phyloP scores from a whole-genome alignment of 768 basidiomycete genomes.

The Phylloporus arenicola region DNA sequence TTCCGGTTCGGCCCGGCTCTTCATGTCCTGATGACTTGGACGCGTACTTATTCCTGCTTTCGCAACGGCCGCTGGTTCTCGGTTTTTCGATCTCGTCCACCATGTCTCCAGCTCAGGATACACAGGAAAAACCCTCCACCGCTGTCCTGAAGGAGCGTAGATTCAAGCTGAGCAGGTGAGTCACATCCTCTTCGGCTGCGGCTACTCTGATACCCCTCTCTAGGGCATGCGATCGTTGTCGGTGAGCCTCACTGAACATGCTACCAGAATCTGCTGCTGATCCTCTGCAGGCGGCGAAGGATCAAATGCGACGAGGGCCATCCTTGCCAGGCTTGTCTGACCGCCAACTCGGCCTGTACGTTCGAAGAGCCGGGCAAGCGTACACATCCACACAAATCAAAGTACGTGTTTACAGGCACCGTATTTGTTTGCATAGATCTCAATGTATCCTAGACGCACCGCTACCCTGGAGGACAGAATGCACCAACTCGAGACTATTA shows the following conservation, averaged over 20 bases:
- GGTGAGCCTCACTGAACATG: slow-evolving; percentile 46
- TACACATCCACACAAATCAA: slow-evolving; percentile 83
- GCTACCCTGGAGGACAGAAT: slow-evolving; percentile 83
- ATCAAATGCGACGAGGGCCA: slow-evolving; percentile 89
- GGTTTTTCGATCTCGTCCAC: slow-evolving; percentile 10
- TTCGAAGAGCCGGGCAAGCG: slow-evolving; percentile 86
- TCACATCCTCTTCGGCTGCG: not conserved
- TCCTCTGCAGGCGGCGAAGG: slow-evolving; percentile 54
- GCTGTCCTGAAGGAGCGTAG: slow-evolving; percentile 71
- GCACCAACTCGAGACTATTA: slow-evolving; percentile 81
- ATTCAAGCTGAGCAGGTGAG: slow-evolving; percentile 83
- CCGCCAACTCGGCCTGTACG: slow-evolving; percentile 75
- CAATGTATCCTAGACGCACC: slow-evolving; percentile 48
- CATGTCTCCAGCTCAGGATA: slow-evolving; percentile 31
- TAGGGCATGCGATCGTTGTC: slow-evolving; percentile 87
- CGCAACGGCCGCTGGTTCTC: not conserved
- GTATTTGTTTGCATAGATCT: slow-evolving; percentile 7
- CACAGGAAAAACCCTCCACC: slow-evolving; percentile 42
- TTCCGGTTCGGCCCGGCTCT: slow-evolving; percentile 27
- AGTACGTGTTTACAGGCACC: slow-evolving; percentile 43
- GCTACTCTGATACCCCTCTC: slow-evolving; percentile 8
- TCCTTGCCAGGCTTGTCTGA: slow-evolving; percentile 84
- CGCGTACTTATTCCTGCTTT: slow-evolving; percentile 26
- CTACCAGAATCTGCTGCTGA: not conserved
- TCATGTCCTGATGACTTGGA: slow-evolving; percentile 9